A percentile compares a stretch with the other conserved stretches of the same genome.
phyloP scores from a whole-genome alignment of 306 rosid species.

The Cucumis sativus region DNA sequence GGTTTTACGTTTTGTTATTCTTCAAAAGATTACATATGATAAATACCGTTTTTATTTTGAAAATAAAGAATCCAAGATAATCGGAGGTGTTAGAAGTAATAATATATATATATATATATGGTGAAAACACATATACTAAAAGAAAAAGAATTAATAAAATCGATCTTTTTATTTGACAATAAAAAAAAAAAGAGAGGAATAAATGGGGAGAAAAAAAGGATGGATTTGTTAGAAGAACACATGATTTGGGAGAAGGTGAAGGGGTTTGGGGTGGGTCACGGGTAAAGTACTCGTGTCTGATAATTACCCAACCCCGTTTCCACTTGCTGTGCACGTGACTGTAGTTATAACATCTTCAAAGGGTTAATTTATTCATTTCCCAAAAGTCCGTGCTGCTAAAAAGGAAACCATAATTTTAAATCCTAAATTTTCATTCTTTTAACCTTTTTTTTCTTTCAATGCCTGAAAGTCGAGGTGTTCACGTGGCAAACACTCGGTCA shows the following conservation, averaged over 20 bases:
- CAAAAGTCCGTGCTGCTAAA: background rate
- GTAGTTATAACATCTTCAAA: background rate
- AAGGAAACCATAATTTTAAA: background rate
- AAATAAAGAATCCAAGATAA: background rate
- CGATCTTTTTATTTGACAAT: background rate
- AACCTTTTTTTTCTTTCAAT: background rate
- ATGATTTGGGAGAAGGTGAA: background rate
- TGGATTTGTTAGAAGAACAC: slow-evolving; percentile 2
- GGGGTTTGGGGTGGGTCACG: background rate
- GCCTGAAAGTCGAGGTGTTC: background rate
- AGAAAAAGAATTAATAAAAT: background rate
- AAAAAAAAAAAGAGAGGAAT: background rate
- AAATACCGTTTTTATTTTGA: background rate
- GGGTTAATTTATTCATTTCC: background rate
- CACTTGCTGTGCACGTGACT: slow-evolving; percentile 7
- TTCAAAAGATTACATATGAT: no score
- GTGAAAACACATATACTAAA: no score
- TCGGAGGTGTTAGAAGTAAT: background rate
- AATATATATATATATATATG: no score
- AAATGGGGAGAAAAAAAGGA: background rate
- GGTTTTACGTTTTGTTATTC: no score
- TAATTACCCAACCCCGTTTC: background rate
- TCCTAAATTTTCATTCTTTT: background rate
- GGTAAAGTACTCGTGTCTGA: background rate
- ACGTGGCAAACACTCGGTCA: slow-evolving; percentile 6